These are phyloP conservation scores for Leavenworthia alabamica DNA, from an alignment of 345 rosid species.

Conservation along the genomic window DNA sequence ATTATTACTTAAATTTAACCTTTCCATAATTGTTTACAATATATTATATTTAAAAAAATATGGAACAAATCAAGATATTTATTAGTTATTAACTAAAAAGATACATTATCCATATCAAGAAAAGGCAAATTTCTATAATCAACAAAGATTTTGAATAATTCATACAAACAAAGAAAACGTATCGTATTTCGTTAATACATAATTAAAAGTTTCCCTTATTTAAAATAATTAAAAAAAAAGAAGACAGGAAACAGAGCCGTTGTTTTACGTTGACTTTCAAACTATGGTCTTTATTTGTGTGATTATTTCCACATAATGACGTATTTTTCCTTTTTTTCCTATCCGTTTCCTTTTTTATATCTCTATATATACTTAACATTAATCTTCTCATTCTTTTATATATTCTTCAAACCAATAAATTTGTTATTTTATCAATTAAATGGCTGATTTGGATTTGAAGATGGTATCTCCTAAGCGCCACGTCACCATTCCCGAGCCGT, in stretches of 20 bases:
- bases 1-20: neutral
- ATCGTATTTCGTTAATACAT: constrained; percentile 2
- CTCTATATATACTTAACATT: neutral
- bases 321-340: neutral
- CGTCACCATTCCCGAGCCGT: constrained; percentile 36
- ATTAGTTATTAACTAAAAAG: neutral
- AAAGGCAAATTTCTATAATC: neutral
- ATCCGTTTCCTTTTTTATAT: constrained; percentile 12
- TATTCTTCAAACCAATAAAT: neutral
- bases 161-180: neutral
- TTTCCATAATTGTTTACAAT: too few relatives aligned
- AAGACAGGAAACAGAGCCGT: constrained; percentile 18
- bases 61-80: neutral
- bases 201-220: neutral
- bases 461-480: constrained; percentile 48
- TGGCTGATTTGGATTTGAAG: constrained; percentile 68
- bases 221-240: neutral
- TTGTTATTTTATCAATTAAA: constrained; percentile 11
- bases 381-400: neutral
- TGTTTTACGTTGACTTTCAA: constrained; percentile 32
- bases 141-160: constrained; percentile 10
- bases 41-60: neutral
- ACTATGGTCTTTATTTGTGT: neutral
- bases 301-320: constrained; percentile 14
- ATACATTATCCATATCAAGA: neutral